Evolutionary conservation across 2,329 filamentous ascomycete genomes (phyloP), one percentile per base, ranked within the genome.

Genomic region (Alternaria solani): DNA sequence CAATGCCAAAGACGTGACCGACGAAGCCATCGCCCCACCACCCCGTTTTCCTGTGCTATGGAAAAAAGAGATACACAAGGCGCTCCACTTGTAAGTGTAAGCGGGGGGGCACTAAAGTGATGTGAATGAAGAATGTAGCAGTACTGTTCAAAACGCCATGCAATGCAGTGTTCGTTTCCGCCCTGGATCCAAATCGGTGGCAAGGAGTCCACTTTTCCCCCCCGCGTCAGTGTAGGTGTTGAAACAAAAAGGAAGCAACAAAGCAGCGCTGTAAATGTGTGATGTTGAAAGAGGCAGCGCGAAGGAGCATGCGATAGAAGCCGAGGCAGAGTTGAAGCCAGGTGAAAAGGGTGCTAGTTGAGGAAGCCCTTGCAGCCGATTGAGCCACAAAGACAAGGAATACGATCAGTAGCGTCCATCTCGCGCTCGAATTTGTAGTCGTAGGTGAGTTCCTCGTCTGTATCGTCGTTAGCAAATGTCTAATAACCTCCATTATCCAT

Each of bases 391-490:
- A 99, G 89, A 83, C 95, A 99, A 51, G 95, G 95, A 72, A 99
- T 97, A 66, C 95, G 92, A 79, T 99, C 95, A 65, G 93, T 88
- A 70, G 93, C 96, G 74, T 93, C 93, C 74, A 96, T 92, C 81
- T 99, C 95, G 72, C 95, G 91, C 83, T 99, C 95, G 79, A 99
- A 99, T 81, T 99, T 99, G 87, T 99, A 99, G 83, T 99, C 95
- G 83, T 99, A 99, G 2, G 95, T 99, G 78, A 99, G 89, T 84
- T 99, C 95, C 82, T 99, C 95, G 78, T 97, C 95, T 99, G 75
- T 63, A 9, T 30, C 44, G 49, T 55, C 38, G 70, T 81, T 72
- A 75, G 78, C 34, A 25, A 36, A 49, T 25, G 46, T 49, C 16
- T 1, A 7, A 8, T 26, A 25, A 14, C 9, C 26, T 9, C 2